phyloP scores from a whole-genome alignment of 2,329 filamentous ascomycete species.

The Fusarium liriodendri region DNA sequence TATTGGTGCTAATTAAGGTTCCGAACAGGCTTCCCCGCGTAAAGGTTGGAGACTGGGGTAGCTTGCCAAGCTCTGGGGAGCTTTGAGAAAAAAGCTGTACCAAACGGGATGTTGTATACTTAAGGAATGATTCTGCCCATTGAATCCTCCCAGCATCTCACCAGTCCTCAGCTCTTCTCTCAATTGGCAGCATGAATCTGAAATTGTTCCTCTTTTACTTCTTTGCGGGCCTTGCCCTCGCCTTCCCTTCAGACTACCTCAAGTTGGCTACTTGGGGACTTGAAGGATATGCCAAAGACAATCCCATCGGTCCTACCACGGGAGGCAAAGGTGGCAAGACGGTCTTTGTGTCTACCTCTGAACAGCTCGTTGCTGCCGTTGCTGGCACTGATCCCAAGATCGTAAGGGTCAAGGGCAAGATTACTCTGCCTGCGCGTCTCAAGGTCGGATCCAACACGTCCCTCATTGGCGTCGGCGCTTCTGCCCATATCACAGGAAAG shows the following conservation, averaged over 20 bases:
- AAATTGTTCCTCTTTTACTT: constrained; percentile 18
- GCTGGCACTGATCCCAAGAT: constrained; percentile 53
- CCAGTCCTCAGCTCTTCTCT: neutral
- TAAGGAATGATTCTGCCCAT: neutral
- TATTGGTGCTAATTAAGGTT: constrained; percentile 37
- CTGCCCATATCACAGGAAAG: constrained; percentile 50
- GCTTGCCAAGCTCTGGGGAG: constrained; percentile 9
- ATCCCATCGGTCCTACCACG: constrained; percentile 52
- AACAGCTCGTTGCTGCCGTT: constrained; percentile 57
- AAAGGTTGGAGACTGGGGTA: neutral
- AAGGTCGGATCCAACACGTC: constrained; percentile 59
- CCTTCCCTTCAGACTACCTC: constrained; percentile 32
- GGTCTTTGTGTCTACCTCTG: constrained; percentile 56
- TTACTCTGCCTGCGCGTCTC: constrained; percentile 52
- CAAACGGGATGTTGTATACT: neutral
- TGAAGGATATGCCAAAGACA: constrained; percentile 47
- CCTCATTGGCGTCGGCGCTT: constrained; percentile 50
- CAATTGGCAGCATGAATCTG: constrained; percentile 26
- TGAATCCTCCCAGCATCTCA: neutral
- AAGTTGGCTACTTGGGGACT: constrained; percentile 39
- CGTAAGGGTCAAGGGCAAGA: constrained; percentile 53
- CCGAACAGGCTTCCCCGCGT: constrained; percentile 34
- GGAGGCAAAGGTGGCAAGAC: constrained; percentile 59
- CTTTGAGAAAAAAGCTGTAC: neutral
- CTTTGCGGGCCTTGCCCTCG: constrained; percentile 20